Conservation (phyloP, 148 eudicot species). For the Spergularia bocconei region DNA sequence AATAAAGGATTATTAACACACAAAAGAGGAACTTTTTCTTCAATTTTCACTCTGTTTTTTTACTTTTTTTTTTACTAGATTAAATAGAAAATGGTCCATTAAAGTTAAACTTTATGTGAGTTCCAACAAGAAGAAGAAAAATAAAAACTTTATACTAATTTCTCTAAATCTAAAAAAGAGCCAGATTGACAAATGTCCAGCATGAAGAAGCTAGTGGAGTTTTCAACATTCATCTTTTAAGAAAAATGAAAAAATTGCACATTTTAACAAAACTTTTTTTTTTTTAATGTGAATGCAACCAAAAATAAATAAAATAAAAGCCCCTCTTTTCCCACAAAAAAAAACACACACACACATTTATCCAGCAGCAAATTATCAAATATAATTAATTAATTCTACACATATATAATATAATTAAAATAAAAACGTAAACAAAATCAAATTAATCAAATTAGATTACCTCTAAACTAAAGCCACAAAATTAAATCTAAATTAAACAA, state of each 20-base stretch:
- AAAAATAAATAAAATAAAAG: conserved; percentile 2
- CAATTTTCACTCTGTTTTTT: neutral
- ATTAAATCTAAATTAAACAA: neutral
- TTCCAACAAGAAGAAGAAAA: conserved; percentile 24
- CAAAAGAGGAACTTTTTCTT: neutral
- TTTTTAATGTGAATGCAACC: conserved; percentile 28
- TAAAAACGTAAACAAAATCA: neutral
- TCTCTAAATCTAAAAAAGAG: conserved; percentile 17
- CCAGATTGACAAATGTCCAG: conserved; percentile 25
- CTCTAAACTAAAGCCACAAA: conserved; percentile 1
- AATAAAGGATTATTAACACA: neutral
- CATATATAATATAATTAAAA: no score
- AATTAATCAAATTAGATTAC: neutral
- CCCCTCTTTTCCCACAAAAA: conserved; percentile 13
- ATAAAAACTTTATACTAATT: conserved; percentile 7
- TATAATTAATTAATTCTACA: neutral
- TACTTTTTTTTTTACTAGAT: neutral
- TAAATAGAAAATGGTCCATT: neutral
- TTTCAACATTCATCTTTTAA: conserved; percentile 30
- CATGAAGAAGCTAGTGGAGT: conserved; percentile 21
- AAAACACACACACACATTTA: neutral
- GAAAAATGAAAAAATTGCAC: neutral
- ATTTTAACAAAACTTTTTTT: conserved; percentile 14
- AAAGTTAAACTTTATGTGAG: conserved; percentile 18
- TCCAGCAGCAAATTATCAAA: neutral